Evolutionary conservation across 1,284 basidiomycete genomes (phyloP).

Genomic region (Cryptococcus sp.): DNA sequence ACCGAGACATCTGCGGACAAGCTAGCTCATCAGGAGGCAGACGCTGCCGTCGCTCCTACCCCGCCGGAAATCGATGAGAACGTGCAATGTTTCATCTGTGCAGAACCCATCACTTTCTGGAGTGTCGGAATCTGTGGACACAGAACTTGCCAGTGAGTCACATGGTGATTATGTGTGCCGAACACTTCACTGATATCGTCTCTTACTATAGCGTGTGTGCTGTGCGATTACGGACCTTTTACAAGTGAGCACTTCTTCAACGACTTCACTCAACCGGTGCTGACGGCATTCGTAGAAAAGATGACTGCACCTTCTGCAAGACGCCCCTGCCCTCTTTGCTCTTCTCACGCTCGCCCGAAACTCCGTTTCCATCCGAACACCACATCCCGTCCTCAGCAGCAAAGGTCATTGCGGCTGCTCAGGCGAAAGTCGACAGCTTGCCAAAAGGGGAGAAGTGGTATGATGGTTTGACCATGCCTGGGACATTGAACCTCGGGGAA

Average conservation of each 20-base stretch:
- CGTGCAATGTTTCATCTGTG: conserved; percentile 88
- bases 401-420: conserved; percentile 36
- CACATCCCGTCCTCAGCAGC: conserved; percentile 57
- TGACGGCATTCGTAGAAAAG: conserved; percentile 55
- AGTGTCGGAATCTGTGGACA: conserved; percentile 89
- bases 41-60: conserved; percentile 3
- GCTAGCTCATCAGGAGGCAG: conserved; percentile 3
- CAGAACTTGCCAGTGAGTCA: conserved; percentile 52
- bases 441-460: conserved; percentile 47
- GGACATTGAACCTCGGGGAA: conserved; percentile 41
- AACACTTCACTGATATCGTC: neutral
- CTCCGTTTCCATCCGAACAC: conserved; percentile 64
- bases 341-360: conserved; percentile 73
- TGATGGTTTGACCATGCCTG: conserved; percentile 41
- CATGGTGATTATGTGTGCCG: neutral
- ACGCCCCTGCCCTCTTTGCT: conserved; percentile 76
- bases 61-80: conserved; percentile 51
- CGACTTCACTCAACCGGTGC: conserved; percentile 19
- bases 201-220: conserved; percentile 67
- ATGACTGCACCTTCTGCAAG: conserved; percentile 97
- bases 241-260: conserved; percentile 61
- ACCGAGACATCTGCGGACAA: conserved; percentile 22
- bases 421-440: conserved; percentile 40
- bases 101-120: conserved; percentile 89
- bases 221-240: conserved; percentile 84